Percentiles rank a stretch among this genome's conserved stretches.
Conservation (phyloP, 2,329 filamentous ascomycete genomes). For the Fusarium aywerte region DNA sequence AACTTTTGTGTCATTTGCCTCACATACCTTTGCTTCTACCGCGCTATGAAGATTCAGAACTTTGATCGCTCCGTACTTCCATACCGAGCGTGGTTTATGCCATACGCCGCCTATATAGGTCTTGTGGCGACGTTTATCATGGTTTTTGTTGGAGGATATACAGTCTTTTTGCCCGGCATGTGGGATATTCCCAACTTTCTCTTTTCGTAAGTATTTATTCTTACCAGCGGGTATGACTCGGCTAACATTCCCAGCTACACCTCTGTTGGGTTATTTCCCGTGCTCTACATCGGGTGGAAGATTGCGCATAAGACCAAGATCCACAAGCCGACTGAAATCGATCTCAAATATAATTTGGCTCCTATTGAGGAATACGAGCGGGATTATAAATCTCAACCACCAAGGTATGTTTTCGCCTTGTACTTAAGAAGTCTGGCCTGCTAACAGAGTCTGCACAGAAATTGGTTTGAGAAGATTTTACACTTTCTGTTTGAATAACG, state of each 20-base stretch:
- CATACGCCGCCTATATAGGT: conserved; percentile 76
- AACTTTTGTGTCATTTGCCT: conserved; percentile 76
- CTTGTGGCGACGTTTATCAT: conserved; percentile 73
- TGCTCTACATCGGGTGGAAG: conserved; percentile 19
- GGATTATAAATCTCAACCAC: conserved; percentile 6
- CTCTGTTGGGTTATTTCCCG: conserved; percentile 6
- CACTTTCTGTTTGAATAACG: conserved; percentile 3
- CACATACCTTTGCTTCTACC: conserved; percentile 78
- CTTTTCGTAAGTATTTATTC: conserved; percentile 66
- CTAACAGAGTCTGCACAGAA: neutral
- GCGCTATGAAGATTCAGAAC: conserved; percentile 75
- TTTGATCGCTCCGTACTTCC: conserved; percentile 74
- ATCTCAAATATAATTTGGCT: neutral
- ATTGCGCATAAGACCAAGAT: conserved; percentile 19
- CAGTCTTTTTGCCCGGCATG: conserved; percentile 75
- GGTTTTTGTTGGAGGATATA: conserved; percentile 79
- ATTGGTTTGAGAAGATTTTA: conserved; percentile 18
- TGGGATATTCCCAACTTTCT: conserved; percentile 79
- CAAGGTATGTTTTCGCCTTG: neutral
- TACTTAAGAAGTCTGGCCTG: fast-evolving
- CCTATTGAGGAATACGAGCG: conserved; percentile 17
- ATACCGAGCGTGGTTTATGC: conserved; percentile 75
- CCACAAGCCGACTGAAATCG: conserved; percentile 1
- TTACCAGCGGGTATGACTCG: fast-evolving
- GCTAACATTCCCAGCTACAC: conserved; percentile 2